Conservation (phyloP, 176 grass and related monocot genomes). For the Canna indica region DNA sequence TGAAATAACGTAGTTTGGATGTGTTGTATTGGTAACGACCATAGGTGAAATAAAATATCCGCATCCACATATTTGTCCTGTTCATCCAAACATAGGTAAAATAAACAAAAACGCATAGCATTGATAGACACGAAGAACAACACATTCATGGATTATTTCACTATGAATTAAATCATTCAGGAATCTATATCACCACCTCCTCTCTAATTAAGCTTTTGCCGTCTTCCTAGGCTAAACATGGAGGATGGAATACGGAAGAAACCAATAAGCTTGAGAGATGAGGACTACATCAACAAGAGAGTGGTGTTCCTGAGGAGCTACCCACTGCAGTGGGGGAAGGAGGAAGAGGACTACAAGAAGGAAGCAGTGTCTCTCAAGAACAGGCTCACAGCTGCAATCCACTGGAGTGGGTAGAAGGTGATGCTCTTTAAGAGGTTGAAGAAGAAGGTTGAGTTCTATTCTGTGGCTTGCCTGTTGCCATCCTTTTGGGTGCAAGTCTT, state of each 20-base stretch:
- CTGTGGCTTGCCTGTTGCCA: conserved; percentile 64
- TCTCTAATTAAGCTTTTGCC: too few relatives aligned
- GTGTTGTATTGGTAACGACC: conserved; percentile 40
- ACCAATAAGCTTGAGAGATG: conserved; percentile 55
- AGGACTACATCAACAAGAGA: conserved; percentile 70
- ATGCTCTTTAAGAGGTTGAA: conserved; percentile 47
- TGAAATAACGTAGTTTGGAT: conserved; percentile 40
- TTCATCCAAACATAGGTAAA: not conserved
- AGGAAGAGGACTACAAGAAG: conserved; percentile 31
- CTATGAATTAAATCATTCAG: too few relatives aligned
- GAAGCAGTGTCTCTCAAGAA: conserved; percentile 14
- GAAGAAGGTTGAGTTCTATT: conserved; percentile 47
- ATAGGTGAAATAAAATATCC: not conserved
- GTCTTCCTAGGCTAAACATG: not conserved
- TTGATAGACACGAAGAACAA: too few relatives aligned
- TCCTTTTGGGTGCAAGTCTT: conserved; percentile 15
- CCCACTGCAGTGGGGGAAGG: conserved; percentile 62
- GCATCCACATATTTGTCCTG: not conserved
- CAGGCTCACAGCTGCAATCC: conserved; percentile 1
- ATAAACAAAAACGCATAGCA: not conserved
- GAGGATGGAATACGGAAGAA: conserved; percentile 19
- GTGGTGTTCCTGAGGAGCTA: conserved; percentile 68
- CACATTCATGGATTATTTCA: too few relatives aligned
- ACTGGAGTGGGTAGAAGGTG: conserved; percentile 57
- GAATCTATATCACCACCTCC: too few relatives aligned